Conservation (phyloP, 2,329 filamentous ascomycete genomes). For the Colletotrichum eremochloae region DNA sequence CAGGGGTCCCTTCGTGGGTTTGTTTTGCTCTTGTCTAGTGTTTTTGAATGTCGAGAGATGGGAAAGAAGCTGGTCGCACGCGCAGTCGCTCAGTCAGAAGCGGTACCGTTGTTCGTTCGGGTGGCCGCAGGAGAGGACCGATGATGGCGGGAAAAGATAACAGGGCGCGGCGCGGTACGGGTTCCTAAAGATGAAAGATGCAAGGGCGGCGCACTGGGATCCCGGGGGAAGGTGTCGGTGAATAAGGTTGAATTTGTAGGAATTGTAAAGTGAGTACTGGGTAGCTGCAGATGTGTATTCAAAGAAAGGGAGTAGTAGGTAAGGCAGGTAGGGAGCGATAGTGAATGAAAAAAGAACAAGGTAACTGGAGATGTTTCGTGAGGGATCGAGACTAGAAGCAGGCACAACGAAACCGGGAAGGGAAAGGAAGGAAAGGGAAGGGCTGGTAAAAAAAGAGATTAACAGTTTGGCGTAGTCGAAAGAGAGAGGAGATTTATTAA, state of each 20-base stretch:
- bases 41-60: not conserved
- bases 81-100: constrained; percentile 13
- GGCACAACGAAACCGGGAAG: constrained; percentile 18
- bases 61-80: constrained; percentile 10
- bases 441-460: constrained; percentile 29
- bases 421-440: constrained; percentile 24
- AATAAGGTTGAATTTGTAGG: constrained; percentile 21
- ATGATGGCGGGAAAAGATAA: constrained; percentile 11
- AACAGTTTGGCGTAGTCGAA: constrained; percentile 18
- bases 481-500: constrained; percentile 41
- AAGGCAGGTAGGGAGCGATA: constrained; percentile 7
- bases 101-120: constrained; percentile 12
- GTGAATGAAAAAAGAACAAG: constrained; percentile 30
- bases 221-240: constrained; percentile 6
- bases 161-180: constrained; percentile 25
- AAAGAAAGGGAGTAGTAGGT: constrained; percentile 22
- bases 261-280: constrained; percentile 3
- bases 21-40: constrained; percentile 21
- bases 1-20: constrained; percentile 10
- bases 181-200: constrained; percentile 34
- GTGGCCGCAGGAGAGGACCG: constrained; percentile 21
- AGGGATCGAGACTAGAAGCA: constrained; percentile 13
- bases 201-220: constrained; percentile 26
- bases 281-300: not conserved
- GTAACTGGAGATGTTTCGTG: constrained; percentile 27